phyloP scores from a whole-genome alignment of 176 grass and related monocot genomes.

The Triticum monococcum region DNA sequence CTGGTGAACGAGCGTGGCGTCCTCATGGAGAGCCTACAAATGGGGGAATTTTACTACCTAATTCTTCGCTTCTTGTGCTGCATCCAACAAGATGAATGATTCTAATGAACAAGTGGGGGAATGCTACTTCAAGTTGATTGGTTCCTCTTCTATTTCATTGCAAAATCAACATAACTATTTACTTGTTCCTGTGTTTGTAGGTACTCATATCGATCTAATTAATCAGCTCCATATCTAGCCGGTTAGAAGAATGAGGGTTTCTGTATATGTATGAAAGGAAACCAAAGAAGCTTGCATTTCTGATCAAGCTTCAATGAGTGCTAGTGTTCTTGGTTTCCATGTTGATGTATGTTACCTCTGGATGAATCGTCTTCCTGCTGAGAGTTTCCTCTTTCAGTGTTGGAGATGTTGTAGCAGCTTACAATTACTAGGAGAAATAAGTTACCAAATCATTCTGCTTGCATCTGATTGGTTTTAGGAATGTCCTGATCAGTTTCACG shows the following conservation, averaged over 20 bases:
- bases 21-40: conserved; percentile 57
- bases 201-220: conserved; percentile 44
- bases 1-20: conserved; percentile 50
- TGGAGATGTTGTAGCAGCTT: conserved; percentile 11
- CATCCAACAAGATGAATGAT: background rate
- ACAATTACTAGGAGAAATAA: conserved; percentile 5
- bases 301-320: background rate
- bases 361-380: conserved; percentile 33
- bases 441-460: background rate
- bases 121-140: background rate
- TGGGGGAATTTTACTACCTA: conserved; percentile 58
- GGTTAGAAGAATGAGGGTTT: background rate
- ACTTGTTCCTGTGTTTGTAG: background rate
- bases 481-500: too few species aligned
- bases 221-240: conserved; percentile 7
- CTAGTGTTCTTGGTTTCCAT: background rate
- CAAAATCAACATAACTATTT: background rate
- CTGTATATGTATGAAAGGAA: background rate
- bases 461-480: too few species aligned
- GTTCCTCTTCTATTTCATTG: background rate
- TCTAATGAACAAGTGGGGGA: too few species aligned
- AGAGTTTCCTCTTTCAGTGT: conserved; percentile 12
- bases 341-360: conserved; percentile 40
- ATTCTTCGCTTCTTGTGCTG: background rate
- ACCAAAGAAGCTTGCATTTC: conserved; percentile 8